A percentile compares a stretch with the other conserved stretches of the same genome.
phyloP scores from a whole-genome alignment of 1,139 yeast genomes.

The Hansenula sp. region DNA sequence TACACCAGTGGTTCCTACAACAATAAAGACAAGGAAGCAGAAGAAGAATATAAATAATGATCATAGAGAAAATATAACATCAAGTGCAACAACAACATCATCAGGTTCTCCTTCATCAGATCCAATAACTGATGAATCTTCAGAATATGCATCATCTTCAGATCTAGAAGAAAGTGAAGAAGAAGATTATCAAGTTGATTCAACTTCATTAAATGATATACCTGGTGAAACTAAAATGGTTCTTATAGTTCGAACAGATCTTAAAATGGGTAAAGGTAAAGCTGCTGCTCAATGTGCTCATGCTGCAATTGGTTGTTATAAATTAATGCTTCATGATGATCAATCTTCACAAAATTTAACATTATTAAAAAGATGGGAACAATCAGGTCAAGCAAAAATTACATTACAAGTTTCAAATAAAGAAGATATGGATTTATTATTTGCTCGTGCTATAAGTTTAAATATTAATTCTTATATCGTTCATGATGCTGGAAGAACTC shows the following conservation, averaged over 20 bases:
- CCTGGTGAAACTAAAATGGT: conserved; percentile 89
- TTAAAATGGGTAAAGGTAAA: conserved; percentile 92
- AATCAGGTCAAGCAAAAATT: conserved; percentile 90
- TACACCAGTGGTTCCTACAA: not conserved
- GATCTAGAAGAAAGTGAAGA: conserved; percentile 38
- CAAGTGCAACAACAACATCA: not conserved
- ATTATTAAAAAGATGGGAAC: conserved; percentile 74
- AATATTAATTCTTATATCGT: conserved; percentile 78
- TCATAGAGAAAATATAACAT: too few species aligned
- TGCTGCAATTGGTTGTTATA: conserved; percentile 91
- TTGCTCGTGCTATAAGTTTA: conserved; percentile 74
- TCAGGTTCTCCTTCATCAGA: not conserved
- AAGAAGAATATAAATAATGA: too few species aligned
- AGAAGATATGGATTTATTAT: conserved; percentile 73
- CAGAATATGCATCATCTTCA: conserved; percentile 26
- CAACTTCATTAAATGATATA: conserved; percentile 50
- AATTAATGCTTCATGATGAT: conserved; percentile 54
- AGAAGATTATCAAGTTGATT: conserved; percentile 52
- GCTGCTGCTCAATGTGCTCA: conserved; percentile 97
- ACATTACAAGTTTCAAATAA: conserved; percentile 73
- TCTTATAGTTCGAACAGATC: conserved; percentile 79
- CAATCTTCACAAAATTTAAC: conserved; percentile 54
- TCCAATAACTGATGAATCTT: conserved; percentile 10
- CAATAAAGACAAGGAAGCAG: not conserved
- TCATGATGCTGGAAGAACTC: conserved; percentile 97